Conservation (phyloP, 2,329 filamentous ascomycete species). For the Cladosporium sp. region DNA sequence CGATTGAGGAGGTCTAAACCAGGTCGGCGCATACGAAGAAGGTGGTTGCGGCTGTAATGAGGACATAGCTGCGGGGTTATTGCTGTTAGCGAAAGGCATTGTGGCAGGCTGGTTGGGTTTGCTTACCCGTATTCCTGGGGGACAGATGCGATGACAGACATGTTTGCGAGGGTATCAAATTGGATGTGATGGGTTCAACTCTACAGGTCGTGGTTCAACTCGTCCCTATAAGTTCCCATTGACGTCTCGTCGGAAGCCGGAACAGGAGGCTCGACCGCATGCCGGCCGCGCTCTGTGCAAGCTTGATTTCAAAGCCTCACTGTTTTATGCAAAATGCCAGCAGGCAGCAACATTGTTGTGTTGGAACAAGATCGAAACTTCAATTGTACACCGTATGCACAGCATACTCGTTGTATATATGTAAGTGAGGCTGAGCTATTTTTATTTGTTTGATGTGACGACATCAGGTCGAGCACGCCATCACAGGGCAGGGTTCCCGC, state of each 20-base stretch:
- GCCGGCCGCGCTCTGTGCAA: neutral
- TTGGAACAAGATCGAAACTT: too few relatives aligned
- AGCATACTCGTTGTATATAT: too few relatives aligned
- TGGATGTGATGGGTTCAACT: neutral
- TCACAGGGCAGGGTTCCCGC: neutral
- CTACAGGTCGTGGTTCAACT: neutral
- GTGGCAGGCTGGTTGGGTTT: neutral
- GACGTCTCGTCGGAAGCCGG: constrained; percentile 1
- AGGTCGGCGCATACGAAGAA: constrained; percentile 39
- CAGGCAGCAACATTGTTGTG: too few relatives aligned
- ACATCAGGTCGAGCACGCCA: neutral
- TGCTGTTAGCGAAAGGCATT: neutral
- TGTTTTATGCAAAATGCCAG: too few relatives aligned
- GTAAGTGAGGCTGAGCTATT: neutral
- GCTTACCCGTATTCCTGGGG: constrained; percentile 48
- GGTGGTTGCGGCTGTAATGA: constrained; percentile 50
- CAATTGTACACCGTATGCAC: too few relatives aligned
- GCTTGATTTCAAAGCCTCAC: too few relatives aligned
- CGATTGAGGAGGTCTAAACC: neutral
- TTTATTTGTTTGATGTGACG: neutral
- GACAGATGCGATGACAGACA: constrained; percentile 24
- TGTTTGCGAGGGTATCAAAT: neutral
- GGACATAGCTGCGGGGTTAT: constrained; percentile 46
- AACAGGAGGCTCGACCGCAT: neutral
- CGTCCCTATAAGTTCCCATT: neutral